phyloP scores from a whole-genome alignment of 129 eudicot species.

The Flaveria robusta region DNA sequence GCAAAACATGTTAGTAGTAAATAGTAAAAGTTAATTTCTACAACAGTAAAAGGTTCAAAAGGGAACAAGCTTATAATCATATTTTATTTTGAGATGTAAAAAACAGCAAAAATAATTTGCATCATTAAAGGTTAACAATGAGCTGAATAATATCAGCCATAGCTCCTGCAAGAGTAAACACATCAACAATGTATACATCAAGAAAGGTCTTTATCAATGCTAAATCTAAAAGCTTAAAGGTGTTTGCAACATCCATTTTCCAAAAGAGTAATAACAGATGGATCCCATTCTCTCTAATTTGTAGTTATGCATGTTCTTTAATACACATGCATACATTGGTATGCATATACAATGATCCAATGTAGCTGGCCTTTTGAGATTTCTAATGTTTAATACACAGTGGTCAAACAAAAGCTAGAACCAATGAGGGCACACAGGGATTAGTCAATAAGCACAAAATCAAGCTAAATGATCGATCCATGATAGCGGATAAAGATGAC shows the following conservation, averaged over 20 bases:
- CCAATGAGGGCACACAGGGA: too few species aligned
- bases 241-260: background rate
- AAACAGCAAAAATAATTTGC: background rate
- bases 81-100: background rate
- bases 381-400: too few species aligned
- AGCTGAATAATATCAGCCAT: conserved; percentile 1
- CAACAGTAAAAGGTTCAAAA: background rate
- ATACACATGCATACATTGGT: background rate
- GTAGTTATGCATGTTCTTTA: background rate
- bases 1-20: background rate
- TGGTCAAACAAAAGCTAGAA: too few species aligned
- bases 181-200: background rate
- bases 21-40: background rate
- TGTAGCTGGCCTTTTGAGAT: too few species aligned
- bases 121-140: background rate
- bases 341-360: background rate
- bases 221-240: background rate
- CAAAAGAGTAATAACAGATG: background rate
- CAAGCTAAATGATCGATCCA: too few species aligned
- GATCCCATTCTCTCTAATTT: background rate
- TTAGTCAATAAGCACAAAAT: too few species aligned
- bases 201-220: background rate
- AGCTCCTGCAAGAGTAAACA: background rate
- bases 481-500: background rate
- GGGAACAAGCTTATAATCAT: background rate